Evolutionary conservation across 73 alveolate genomes (phyloP).

Genomic region (Loxodes magnus): DNA sequence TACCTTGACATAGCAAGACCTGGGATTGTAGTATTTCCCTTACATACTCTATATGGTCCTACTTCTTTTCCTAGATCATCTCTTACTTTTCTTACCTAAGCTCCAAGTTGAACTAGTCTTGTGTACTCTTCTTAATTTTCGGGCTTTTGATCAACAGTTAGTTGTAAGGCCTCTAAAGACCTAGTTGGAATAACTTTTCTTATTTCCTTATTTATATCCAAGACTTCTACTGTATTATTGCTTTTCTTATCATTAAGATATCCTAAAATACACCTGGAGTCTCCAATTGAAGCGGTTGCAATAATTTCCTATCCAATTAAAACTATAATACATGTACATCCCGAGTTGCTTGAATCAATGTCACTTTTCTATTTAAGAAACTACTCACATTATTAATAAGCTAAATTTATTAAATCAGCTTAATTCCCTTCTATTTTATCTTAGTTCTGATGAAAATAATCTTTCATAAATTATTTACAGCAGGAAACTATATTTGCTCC

Average conservation of each 20-base stretch:
- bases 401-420: neutral
- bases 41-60: slow-evolving; percentile 46
- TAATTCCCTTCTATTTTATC: neutral
- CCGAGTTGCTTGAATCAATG: neutral
- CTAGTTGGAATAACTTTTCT: no score
- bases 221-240: no score
- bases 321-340: neutral
- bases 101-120: slow-evolving; percentile 44
- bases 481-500: slow-evolving; percentile 6
- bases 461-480: neutral
- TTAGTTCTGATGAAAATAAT: neutral
- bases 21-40: slow-evolving; percentile 31
- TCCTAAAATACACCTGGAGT: slow-evolving; percentile 4
- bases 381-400: neutral
- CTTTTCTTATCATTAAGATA: no score
- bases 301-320: neutral
- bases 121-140: slow-evolving; percentile 36
- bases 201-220: no score
- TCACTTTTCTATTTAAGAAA: neutral
- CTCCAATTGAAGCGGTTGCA: neutral
- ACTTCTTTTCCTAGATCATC: slow-evolving; percentile 36
- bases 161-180: no score
- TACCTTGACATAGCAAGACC: slow-evolving; percentile 50
- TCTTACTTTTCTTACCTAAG: slow-evolving; percentile 18
- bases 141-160: slow-evolving; percentile 40